phyloP scores from a whole-genome alignment of 192 early-diverging fungal genomes.

The Thamnidium elegans region DNA sequence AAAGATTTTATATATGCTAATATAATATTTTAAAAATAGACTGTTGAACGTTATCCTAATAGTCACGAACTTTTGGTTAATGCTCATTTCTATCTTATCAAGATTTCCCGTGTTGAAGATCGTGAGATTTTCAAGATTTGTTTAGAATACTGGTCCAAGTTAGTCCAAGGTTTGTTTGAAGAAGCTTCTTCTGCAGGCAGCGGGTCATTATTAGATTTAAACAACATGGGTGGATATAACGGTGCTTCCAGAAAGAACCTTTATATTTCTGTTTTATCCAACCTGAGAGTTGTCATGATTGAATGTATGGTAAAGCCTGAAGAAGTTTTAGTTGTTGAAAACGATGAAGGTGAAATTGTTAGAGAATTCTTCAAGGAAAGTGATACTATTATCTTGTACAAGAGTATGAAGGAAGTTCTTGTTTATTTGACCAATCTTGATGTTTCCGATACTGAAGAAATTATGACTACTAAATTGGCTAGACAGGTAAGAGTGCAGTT shows the following conservation, averaged over 20 bases:
- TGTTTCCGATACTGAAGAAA: slow-evolving; percentile 86
- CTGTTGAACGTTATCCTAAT: slow-evolving; percentile 51
- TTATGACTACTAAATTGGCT: slow-evolving; percentile 92
- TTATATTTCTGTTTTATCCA: slow-evolving; percentile 82
- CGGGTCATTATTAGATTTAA: slow-evolving; percentile 62
- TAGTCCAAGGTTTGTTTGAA: slow-evolving; percentile 89
- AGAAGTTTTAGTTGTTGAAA: slow-evolving; percentile 96
- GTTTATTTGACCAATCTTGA: slow-evolving; percentile 98
- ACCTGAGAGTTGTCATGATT: slow-evolving; percentile 94
- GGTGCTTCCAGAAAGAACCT: slow-evolving; percentile 66
- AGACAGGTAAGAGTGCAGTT: slow-evolving; percentile 62
- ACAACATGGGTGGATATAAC: slow-evolving; percentile 35
- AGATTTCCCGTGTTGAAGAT: slow-evolving; percentile 89
- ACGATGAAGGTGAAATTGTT: slow-evolving; percentile 99
- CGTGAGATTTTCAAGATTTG: slow-evolving; percentile 98
- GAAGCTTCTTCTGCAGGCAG: slow-evolving; percentile 61
- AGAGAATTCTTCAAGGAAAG: slow-evolving; percentile 96
- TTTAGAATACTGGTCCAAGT: slow-evolving; percentile 95
- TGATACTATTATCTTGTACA: slow-evolving; percentile 97
- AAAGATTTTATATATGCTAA: slow-evolving; percentile 4
- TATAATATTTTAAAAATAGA: slow-evolving; percentile 22
- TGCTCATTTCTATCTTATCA: slow-evolving; percentile 89
- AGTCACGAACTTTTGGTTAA: slow-evolving; percentile 57
- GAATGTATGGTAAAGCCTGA: slow-evolving; percentile 99
- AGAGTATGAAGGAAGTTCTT: slow-evolving; percentile 95